phyloP scores from a whole-genome alignment of 495 filamentous ascomycete genomes.

The Hyaloscypha finlandica region DNA sequence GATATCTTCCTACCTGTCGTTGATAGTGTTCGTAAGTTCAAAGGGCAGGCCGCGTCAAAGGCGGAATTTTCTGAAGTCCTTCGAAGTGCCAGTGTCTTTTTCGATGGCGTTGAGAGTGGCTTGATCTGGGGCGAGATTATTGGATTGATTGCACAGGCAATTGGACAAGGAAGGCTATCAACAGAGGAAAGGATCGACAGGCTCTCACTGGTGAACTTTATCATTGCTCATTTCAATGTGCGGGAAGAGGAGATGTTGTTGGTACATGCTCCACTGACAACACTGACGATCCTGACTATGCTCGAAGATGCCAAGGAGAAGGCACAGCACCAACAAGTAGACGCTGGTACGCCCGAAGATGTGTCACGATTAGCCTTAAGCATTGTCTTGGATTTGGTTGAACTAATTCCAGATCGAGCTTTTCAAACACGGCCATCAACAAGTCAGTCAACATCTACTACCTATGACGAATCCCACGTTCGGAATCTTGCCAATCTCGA shows the following conservation, averaged over 20 bases:
- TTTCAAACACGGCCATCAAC: slow-evolving; percentile 52
- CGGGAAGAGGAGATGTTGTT: slow-evolving; percentile 94
- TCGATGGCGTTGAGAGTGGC: slow-evolving; percentile 93
- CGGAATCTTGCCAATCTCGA: slow-evolving; percentile 39
- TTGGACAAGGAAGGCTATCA: slow-evolving; percentile 47
- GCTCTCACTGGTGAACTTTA: slow-evolving; percentile 76
- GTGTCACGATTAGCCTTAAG: slow-evolving; percentile 46
- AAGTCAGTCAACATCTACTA: slow-evolving; percentile 27
- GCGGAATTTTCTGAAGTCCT: slow-evolving; percentile 82
- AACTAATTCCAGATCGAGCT: slow-evolving; percentile 69
- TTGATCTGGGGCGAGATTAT: slow-evolving; percentile 87
- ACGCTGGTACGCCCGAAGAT: slow-evolving; percentile 17
- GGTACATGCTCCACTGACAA: slow-evolving; percentile 77
- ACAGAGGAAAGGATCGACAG: slow-evolving; percentile 51
- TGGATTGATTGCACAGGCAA: slow-evolving; percentile 55
- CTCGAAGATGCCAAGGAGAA: slow-evolving; percentile 47
- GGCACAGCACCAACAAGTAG: slow-evolving; percentile 5
- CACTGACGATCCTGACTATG: slow-evolving; percentile 67
- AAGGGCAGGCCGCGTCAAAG: slow-evolving; percentile 56
- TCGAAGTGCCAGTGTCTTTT: slow-evolving; percentile 90
- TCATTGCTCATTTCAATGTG: slow-evolving; percentile 87
- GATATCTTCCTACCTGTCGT: slow-evolving; percentile 88
- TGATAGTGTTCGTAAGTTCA: slow-evolving; percentile 71
- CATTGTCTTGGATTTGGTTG: slow-evolving; percentile 57
- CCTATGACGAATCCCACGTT: slow-evolving; percentile 26